Conservation (phyloP, 2,329 filamentous ascomycete species). For the Aspergillus transmontanensis region DNA sequence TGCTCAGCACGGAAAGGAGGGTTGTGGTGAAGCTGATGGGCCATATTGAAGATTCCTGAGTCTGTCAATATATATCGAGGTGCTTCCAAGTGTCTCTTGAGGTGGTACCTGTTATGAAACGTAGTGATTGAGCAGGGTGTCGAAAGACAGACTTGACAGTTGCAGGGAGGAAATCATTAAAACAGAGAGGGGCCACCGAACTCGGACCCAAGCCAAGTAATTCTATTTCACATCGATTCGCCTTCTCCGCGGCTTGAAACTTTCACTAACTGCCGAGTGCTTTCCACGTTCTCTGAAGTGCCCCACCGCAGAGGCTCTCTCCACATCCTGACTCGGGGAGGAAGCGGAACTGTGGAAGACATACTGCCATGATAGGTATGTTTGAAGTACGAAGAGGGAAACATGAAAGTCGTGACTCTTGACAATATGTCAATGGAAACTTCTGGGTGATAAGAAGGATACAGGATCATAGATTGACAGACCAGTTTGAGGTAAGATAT, state of each 20-base stretch:
- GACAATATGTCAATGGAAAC: not conserved
- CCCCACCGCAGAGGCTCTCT: conserved; percentile 12
- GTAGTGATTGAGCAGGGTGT: not conserved
- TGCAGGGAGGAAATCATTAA: not conserved
- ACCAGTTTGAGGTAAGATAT: not conserved
- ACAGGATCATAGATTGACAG: not conserved
- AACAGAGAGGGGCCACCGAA: not conserved
- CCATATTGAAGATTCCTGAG: conserved; percentile 26
- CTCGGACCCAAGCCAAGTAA: not conserved
- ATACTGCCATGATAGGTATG: not conserved
- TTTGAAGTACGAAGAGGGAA: not conserved
- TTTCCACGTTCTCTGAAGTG: conserved; percentile 4
- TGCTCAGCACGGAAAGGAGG: conserved; percentile 74
- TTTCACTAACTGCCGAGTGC: conserved; percentile 3
- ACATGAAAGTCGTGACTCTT: not conserved
- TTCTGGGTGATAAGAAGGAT: not conserved
- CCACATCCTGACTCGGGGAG: conserved; percentile 4
- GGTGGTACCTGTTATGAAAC: not conserved
- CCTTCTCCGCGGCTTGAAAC: conserved; percentile 1
- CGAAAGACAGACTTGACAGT: not conserved
- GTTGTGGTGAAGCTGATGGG: conserved; percentile 40
- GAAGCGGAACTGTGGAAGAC: not conserved
- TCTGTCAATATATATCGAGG: not conserved
- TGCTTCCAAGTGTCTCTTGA: not conserved
- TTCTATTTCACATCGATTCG: not conserved